Base-by-base conservation (phyloP, 1,139 yeast genomes). In the Kodamaea fungicola region DNA sequence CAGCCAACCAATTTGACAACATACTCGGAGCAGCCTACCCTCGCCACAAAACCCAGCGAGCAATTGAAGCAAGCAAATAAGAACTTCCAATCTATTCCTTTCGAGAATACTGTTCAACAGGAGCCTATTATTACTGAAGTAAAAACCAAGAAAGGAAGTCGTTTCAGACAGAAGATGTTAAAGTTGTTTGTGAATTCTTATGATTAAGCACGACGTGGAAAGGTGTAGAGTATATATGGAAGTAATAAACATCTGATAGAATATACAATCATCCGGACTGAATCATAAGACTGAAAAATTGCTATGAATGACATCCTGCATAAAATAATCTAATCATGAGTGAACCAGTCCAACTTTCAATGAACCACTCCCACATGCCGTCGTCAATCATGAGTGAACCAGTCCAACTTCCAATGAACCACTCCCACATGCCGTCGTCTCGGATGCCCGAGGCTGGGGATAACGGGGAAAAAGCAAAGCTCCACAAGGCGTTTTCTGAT, bases 111-210 rank as follows among this genome's bases (percentile, higher is more conserved):
- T 16, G 19, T 16, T 5, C 19, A 16, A 16, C 19, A 16, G 19
- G 19, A 16, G 19, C 19, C 19, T 16, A 16, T 16, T 16, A 16
- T 16, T 16, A 5, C 19, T 16, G 19, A 16, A 16, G 19, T 16
- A 16, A 16, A 16, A 16, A 16, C 19, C 19, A 16, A 16, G 40
- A 38, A 43, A 36, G 44, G 43, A n/a, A 41, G 44, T 28, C 59
- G 57, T 38, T 64, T 68, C 44, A 67, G 58, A 40, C 55, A 59
- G 27, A 64, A 52, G 40, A 48, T 69, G 31, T 57, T 55, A 46
- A 67, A 66, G 44, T 62, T 60, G 39, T 69, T 69, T 42, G 55
- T 69, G 12, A 64, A 61, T 41, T 38, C 55, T 30, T 66, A 65
- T 43, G 62, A 37, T 12, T 10, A 29, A 33, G n/a, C n/a, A n/a